Percentiles rank a stretch among this genome's conserved stretches.
Conservation (phyloP, 139 green algal species). For the Chlorella sp. region DNA sequence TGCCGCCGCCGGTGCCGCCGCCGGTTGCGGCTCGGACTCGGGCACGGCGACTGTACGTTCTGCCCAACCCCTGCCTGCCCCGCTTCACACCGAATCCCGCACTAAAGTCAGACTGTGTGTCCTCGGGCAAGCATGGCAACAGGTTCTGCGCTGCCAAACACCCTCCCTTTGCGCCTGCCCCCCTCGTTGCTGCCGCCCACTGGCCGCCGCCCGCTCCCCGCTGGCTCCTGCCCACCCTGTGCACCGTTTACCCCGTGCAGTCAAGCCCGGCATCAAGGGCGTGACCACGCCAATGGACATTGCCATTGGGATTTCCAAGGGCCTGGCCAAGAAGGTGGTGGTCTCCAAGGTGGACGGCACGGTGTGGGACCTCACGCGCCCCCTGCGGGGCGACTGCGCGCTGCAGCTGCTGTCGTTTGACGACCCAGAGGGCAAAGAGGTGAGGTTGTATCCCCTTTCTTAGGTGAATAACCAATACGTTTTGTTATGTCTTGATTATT, state of each 20-base stretch:
- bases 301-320: conserved; percentile 84
- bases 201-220: too few species aligned
- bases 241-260: conserved; percentile 41
- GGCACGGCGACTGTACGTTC: too few species aligned
- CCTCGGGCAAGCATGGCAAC: too few species aligned
- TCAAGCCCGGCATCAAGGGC: conserved; percentile 74
- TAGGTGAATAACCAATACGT: too few species aligned
- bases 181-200: too few species aligned
- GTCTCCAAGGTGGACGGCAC: conserved; percentile 87
- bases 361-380: conserved; percentile 91
- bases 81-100: too few species aligned
- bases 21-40: too few species aligned
- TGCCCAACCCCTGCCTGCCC: neutral
- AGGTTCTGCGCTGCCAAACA: neutral
- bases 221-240: neutral
- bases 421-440: conserved; percentile 87
- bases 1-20: neutral
- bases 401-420: conserved; percentile 92
- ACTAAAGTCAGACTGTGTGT: too few species aligned
- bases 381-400: conserved; percentile 88
- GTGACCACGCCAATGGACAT: conserved; percentile 95
- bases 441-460: too few species aligned
- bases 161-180: too few species aligned
- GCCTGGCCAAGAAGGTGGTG: conserved; percentile 91
- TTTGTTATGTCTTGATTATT: too few species aligned